These are phyloP conservation scores for Pichia kudriavzevii DNA, from an alignment of 1,139 yeast species.

Conservation along the genomic window DNA sequence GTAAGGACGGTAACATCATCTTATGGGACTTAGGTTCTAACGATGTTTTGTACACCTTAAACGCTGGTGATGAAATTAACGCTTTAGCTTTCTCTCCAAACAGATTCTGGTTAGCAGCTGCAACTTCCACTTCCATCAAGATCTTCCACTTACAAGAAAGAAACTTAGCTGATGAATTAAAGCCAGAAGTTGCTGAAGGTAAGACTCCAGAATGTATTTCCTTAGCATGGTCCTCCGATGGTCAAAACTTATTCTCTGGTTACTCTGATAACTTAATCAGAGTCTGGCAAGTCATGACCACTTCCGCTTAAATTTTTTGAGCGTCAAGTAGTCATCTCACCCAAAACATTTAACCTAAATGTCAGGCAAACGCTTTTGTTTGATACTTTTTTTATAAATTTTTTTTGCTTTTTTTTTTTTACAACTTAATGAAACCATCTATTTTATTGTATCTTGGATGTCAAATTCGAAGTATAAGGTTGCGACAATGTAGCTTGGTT, in stretches of 20 bases:
- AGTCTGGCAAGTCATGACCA: conserved; percentile 99
- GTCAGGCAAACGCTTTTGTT: no score
- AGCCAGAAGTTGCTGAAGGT: conserved; percentile 95
- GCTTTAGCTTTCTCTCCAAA: conserved; percentile 99
- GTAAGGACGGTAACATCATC: conserved; percentile 98
- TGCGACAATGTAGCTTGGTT: no score
- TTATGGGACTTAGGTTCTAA: conserved; percentile 95
- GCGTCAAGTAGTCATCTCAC: no score
- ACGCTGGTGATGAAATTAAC: conserved; percentile 94
- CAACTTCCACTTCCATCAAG: conserved; percentile 96
- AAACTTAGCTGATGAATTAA: conserved; percentile 93
- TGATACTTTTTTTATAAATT: neutral
- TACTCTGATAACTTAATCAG: conserved; percentile 99
- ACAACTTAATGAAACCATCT: neutral
- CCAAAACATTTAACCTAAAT: no score
- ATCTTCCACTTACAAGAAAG: conserved; percentile 97
- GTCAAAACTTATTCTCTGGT: conserved; percentile 99
- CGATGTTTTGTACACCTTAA: conserved; percentile 87
- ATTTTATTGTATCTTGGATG: no score
- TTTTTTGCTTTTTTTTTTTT: conserved; percentile 1
- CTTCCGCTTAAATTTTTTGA: conserved; percentile 30
- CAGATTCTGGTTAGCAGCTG: conserved; percentile 99
- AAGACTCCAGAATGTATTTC: conserved; percentile 98
- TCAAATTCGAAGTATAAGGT: no score
- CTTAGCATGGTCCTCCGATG: conserved; percentile 99